A percentile compares a stretch with the other conserved stretches of the same genome.
These are phyloP conservation scores for Escovopsis weberi DNA, from an alignment of 2,329 filamentous ascomycete genomes.

Conservation along the genomic window DNA sequence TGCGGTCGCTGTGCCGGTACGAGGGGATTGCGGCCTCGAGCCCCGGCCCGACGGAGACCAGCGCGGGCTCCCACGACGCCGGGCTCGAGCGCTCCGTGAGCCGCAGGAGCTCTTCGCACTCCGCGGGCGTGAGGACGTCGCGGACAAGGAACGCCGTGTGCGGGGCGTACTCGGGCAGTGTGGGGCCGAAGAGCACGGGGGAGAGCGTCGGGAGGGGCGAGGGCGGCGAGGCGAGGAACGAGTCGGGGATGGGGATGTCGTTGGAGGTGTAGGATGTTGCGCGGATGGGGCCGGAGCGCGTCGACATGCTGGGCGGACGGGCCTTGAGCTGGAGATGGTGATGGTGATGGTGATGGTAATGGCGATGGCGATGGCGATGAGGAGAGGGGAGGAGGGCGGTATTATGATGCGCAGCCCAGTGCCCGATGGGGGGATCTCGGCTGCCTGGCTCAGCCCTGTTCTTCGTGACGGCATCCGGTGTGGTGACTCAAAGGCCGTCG, in stretches of 20 bases:
- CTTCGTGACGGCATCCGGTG: too few relatives aligned
- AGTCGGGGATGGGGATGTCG: constrained; percentile 18
- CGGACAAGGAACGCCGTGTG: constrained; percentile 46
- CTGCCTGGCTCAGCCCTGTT: too few relatives aligned
- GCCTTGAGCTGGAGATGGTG: too few relatives aligned
- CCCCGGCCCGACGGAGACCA: constrained; percentile 52
- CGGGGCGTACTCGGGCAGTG: constrained; percentile 34
- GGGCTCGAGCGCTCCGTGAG: constrained; percentile 38
- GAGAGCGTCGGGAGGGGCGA: constrained; percentile 24
- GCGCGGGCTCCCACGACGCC: constrained; percentile 49
- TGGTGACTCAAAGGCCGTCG: too few relatives aligned
- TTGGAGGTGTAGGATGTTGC: constrained; percentile 4
- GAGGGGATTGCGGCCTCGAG: constrained; percentile 41
- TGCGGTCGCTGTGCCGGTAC: constrained; percentile 57
- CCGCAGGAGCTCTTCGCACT: constrained; percentile 42
- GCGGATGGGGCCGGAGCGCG: not conserved
- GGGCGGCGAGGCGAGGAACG: constrained; percentile 29
- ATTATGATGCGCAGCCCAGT: too few relatives aligned
- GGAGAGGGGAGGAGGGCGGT: too few relatives aligned
- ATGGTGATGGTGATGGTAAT: too few relatives aligned
- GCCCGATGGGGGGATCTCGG: too few relatives aligned
- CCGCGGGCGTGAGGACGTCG: constrained; percentile 36
- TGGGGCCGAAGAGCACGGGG: constrained; percentile 37
- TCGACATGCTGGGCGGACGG: not conserved
- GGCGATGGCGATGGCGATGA: too few relatives aligned